These are phyloP conservation scores for Ramaria rubella DNA, from an alignment of 768 basidiomycete genomes.

Conservation along the genomic window DNA sequence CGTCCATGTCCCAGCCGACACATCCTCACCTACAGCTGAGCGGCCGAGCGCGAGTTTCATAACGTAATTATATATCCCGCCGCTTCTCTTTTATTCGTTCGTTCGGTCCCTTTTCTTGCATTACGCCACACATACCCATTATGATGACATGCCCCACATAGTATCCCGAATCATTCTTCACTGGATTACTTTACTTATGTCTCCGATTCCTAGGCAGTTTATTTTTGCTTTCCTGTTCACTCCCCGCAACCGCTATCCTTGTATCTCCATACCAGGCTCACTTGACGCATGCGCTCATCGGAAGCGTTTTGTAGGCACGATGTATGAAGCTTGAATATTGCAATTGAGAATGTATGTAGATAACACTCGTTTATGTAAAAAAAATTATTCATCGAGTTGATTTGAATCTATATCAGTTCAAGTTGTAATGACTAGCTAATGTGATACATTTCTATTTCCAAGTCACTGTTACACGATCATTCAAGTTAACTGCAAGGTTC, in stretches of 20 bases:
- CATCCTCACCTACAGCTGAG: conserved; percentile 8
- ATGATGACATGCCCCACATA: neutral
- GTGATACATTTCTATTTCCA: conserved; percentile 25
- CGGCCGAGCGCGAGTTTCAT: neutral
- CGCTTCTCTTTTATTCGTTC: too few relatives aligned
- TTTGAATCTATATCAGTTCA: neutral
- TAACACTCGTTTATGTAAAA: too few relatives aligned
- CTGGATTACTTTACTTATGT: neutral
- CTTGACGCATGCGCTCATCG: neutral
- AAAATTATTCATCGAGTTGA: neutral
- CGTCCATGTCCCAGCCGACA: neutral
- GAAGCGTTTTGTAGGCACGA: neutral
- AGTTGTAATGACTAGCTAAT: neutral
- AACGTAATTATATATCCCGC: neutral
- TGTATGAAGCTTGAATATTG: neutral
- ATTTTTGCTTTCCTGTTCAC: neutral
- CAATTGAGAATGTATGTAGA: neutral
- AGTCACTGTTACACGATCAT: conserved; percentile 27
- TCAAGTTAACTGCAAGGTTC: conserved; percentile 37
- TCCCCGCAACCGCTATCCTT: neutral
- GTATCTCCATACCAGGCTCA: neutral
- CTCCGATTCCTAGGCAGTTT: neutral
- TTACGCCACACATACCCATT: neutral
- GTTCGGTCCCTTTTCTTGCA: too few relatives aligned
- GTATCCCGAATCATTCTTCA: too few relatives aligned